Conservation (phyloP, 306 rosid genomes). For the Psophocarpus tetragonolobus region DNA sequence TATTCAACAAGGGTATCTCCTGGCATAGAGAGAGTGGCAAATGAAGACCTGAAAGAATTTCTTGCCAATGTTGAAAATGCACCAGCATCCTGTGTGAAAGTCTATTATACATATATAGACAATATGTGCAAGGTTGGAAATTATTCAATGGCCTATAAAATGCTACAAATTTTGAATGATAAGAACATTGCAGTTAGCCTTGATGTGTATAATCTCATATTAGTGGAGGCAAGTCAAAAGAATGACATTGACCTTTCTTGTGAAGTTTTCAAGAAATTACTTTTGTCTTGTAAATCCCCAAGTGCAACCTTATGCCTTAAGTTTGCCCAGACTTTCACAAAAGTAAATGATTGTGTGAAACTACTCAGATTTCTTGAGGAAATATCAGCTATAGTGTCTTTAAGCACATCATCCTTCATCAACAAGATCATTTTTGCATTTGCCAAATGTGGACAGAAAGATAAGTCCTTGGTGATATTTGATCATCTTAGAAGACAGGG, state of each 20-base stretch:
- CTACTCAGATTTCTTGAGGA: constrained; percentile 52
- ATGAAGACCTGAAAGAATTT: constrained; percentile 47
- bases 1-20: constrained; percentile 50
- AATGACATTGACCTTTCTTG: constrained; percentile 51
- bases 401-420: constrained; percentile 48
- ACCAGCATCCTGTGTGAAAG: constrained; percentile 31
- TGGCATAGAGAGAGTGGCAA: constrained; percentile 38
- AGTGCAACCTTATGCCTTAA: constrained; percentile 52
- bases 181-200: constrained; percentile 43
- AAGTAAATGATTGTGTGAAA: constrained; percentile 43
- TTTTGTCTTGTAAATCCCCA: constrained; percentile 40
- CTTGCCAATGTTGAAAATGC: constrained; percentile 43
- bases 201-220: constrained; percentile 41
- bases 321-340: constrained; percentile 62
- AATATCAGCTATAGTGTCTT: constrained; percentile 45
- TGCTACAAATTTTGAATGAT: constrained; percentile 49
- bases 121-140: constrained; percentile 49
- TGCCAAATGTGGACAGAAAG: constrained; percentile 64
- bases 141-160: constrained; percentile 42
- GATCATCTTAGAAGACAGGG: constrained; percentile 47
- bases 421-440: constrained; percentile 69
- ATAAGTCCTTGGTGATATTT: constrained; percentile 67
- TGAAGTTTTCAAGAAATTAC: constrained; percentile 56
- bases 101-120: constrained; percentile 36
- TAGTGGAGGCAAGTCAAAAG: constrained; percentile 59